Evolutionary conservation across 257 asterid genomes (phyloP).

Genomic region (Nicotiana obtusifolia): DNA sequence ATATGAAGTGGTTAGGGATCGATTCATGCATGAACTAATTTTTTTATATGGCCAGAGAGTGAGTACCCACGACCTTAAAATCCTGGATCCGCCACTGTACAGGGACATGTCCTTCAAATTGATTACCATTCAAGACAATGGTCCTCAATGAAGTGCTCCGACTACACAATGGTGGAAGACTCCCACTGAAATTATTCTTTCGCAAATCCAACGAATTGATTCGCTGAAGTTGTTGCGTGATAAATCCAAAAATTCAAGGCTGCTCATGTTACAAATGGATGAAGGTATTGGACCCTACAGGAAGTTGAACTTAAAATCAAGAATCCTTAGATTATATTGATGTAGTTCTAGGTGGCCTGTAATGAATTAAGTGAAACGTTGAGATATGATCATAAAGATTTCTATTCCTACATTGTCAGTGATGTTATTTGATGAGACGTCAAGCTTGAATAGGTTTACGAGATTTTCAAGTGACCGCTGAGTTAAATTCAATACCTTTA

Average conservation of each 20-base stretch:
- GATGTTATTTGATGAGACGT: not conserved
- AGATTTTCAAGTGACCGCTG: not conserved
- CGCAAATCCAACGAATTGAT: not conserved
- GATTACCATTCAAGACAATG: not conserved
- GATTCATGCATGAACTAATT: too few species aligned
- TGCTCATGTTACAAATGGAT: not conserved
- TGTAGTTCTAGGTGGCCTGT: not conserved
- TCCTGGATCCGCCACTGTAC: too few species aligned
- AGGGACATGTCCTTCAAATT: not conserved
- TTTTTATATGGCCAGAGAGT: too few species aligned
- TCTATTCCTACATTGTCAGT: not conserved
- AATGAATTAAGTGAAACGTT: conserved; percentile 6
- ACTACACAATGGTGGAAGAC: not conserved
- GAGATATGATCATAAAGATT: not conserved
- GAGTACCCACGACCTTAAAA: too few species aligned
- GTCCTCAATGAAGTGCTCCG: not conserved
- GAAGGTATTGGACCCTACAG: not conserved
- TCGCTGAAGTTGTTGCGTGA: not conserved
- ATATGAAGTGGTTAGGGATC: too few species aligned
- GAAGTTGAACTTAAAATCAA: not conserved
- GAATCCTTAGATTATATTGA: not conserved
- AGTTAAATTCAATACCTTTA: not conserved
- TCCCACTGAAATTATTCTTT: not conserved
- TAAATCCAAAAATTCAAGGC: not conserved
- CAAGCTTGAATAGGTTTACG: not conserved